Evolutionary conservation across 495 filamentous ascomycete species (phyloP).

Genomic region (Podospora bellae-mahoneyi): DNA sequence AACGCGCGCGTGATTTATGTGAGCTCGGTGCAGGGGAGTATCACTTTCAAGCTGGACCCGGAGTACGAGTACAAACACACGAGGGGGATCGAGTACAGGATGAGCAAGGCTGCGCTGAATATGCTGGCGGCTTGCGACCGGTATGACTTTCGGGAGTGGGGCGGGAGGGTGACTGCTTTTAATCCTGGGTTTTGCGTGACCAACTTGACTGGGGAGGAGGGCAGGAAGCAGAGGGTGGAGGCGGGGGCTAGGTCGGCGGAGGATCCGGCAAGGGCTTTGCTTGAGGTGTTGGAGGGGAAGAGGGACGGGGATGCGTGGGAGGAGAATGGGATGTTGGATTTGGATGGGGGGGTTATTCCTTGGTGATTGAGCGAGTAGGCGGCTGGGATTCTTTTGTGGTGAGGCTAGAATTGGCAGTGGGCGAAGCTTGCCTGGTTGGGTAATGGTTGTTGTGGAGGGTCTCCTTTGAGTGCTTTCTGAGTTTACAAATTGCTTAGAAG

Average conservation of each 20-base stretch:
- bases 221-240: conserved; percentile 27
- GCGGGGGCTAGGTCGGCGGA: conserved; percentile 36
- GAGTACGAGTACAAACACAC: conserved; percentile 23
- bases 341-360: conserved; percentile 33
- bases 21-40: conserved; percentile 34
- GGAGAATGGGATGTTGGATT: conserved; percentile 41
- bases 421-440: no score
- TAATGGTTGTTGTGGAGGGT: no score
- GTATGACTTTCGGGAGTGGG: conserved; percentile 47
- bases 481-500: no score
- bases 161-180: conserved; percentile 53
- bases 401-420: not conserved
- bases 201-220: conserved; percentile 40
- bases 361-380: conserved; percentile 30
- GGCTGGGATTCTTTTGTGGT: not conserved
- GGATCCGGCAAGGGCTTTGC: conserved; percentile 37
- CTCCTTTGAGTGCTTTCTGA: no score
- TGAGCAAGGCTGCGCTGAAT: conserved; percentile 58
- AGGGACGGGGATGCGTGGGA: conserved; percentile 34
- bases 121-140: conserved; percentile 59
- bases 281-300: conserved; percentile 41
- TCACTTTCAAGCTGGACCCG: conserved; percentile 23
- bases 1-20: conserved; percentile 49
- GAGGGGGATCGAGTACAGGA: conserved; percentile 45
- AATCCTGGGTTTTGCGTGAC: conserved; percentile 53